These are phyloP conservation scores for Metschnikowia vanudenii DNA, from an alignment of 805 yeast species.

Conservation along the genomic window DNA sequence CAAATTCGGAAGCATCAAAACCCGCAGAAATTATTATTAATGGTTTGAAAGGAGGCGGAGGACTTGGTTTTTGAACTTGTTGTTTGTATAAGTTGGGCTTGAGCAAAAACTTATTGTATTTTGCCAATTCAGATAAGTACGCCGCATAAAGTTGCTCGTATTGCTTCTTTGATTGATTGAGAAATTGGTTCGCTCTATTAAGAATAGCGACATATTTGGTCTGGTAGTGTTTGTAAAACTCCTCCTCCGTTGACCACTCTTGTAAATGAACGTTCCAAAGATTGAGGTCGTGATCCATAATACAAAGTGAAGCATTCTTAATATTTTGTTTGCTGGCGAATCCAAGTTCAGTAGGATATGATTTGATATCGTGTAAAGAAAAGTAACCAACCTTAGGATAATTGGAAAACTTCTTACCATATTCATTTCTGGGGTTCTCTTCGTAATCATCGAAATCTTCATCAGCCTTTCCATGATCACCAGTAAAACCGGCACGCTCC, in stretches of 20 bases:
- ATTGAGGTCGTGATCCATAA: conserved; percentile 72
- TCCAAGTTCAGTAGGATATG: conserved; percentile 81
- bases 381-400: conserved; percentile 75
- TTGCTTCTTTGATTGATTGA: conserved; percentile 47
- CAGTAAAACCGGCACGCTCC: conserved; percentile 64
- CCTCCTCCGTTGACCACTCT: conserved; percentile 60
- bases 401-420: conserved; percentile 42
- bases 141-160: conserved; percentile 37
- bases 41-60: conserved; percentile 42
- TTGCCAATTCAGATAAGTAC: conserved; percentile 25
- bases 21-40: conserved; percentile 80
- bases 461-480: conserved; percentile 48
- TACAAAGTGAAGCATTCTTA: conserved; percentile 74
- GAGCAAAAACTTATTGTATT: conserved; percentile 32
- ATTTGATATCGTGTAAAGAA: conserved; percentile 80
- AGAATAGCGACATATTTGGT: conserved; percentile 60
- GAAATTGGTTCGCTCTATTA: conserved; percentile 64
- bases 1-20: conserved; percentile 83
- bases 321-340: conserved; percentile 70
- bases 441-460: conserved; percentile 38
- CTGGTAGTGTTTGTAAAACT: conserved; percentile 61
- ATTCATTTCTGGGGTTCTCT: conserved; percentile 44
- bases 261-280: conserved; percentile 84
- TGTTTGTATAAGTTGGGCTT: conserved; percentile 32
- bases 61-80: conserved; percentile 29